Conservation (phyloP, 345 rosid species). For the Murraya paniculata region DNA sequence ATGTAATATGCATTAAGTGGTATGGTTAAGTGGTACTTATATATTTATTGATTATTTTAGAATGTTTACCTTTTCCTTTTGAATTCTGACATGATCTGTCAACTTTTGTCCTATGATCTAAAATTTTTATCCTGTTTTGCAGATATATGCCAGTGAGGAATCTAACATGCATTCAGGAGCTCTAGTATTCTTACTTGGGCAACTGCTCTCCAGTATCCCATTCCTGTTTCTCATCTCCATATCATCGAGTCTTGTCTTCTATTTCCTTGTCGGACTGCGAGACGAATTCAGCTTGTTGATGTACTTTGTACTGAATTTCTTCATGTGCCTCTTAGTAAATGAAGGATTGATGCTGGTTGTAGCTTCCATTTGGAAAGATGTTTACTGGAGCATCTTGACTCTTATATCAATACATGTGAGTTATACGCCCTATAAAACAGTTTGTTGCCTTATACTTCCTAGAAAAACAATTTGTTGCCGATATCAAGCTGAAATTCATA, state of each 20-base stretch:
- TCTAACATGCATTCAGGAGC: conserved; percentile 93
- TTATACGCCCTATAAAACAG: conserved; percentile 9
- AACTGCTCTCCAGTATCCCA: conserved; percentile 91
- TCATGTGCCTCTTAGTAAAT: conserved; percentile 81
- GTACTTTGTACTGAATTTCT: conserved; percentile 98
- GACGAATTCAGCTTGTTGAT: conserved; percentile 92
- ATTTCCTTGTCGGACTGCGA: conserved; percentile 80
- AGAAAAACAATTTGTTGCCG: not conserved
- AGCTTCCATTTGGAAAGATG: conserved; percentile 66
- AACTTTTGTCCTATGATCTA: not conserved
- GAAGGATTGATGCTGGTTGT: conserved; percentile 82
- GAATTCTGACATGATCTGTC: not conserved
- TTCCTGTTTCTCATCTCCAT: conserved; percentile 95
- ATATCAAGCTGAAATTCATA: not conserved
- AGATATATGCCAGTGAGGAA: conserved; percentile 84
- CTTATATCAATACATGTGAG: conserved; percentile 70
- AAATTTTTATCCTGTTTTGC: conserved; percentile 15
- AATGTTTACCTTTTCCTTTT: not conserved
- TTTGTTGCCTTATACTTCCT: conserved; percentile 5
- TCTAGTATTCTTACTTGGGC: conserved; percentile 81
- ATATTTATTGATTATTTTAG: not conserved
- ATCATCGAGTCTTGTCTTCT: conserved; percentile 93
- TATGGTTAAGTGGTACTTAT: no score
- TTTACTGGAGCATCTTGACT: conserved; percentile 73
- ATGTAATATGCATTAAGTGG: no score